phyloP scores from a whole-genome alignment of 1,284 basidiomycete species.

The Heterobasidion occidentale region DNA sequence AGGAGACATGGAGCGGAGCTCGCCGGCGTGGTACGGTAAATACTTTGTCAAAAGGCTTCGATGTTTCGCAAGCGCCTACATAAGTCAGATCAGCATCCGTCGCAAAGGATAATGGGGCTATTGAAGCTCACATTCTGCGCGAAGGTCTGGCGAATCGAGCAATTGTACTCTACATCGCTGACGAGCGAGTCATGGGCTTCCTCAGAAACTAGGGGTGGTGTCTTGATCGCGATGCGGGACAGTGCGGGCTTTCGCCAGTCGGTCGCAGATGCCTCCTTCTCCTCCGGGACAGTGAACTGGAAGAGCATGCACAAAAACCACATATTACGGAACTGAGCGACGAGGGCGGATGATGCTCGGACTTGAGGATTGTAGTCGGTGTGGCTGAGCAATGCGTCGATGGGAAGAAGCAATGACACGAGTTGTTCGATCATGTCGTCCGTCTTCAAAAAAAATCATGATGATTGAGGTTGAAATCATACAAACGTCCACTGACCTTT shows the following conservation, averaged over 20 bases:
- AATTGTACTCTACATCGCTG: constrained; percentile 91
- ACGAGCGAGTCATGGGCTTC: constrained; percentile 79
- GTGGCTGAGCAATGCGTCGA: constrained; percentile 84
- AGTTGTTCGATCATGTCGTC: constrained; percentile 83
- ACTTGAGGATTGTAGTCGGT: constrained; percentile 61
- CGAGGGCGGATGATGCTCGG: constrained; percentile 54
- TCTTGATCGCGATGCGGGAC: constrained; percentile 79
- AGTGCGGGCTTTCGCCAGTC: constrained; percentile 75
- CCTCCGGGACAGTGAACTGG: constrained; percentile 52
- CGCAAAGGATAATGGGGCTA: not conserved
- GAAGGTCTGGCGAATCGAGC: constrained; percentile 86
- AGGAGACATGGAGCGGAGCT: constrained; percentile 71
- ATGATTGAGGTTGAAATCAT: constrained; percentile 1
- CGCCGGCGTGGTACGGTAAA: constrained; percentile 64
- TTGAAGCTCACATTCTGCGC: constrained; percentile 55
- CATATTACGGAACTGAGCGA: constrained; percentile 84
- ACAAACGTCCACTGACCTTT: constrained; percentile 37
- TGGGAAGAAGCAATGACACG: constrained; percentile 81
- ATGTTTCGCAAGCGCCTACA: constrained; percentile 63
- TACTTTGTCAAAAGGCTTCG: constrained; percentile 56
- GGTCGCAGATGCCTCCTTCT: constrained; percentile 50
- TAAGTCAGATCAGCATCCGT: not conserved
- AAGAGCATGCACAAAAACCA: constrained; percentile 93
- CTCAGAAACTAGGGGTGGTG: constrained; percentile 82
- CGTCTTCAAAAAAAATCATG: constrained; percentile 34